A percentile compares a stretch with the other conserved stretches of the same genome.
Evolutionary conservation across 306 rosid species (phyloP).

Genomic region (Pyrus communis): DNA sequence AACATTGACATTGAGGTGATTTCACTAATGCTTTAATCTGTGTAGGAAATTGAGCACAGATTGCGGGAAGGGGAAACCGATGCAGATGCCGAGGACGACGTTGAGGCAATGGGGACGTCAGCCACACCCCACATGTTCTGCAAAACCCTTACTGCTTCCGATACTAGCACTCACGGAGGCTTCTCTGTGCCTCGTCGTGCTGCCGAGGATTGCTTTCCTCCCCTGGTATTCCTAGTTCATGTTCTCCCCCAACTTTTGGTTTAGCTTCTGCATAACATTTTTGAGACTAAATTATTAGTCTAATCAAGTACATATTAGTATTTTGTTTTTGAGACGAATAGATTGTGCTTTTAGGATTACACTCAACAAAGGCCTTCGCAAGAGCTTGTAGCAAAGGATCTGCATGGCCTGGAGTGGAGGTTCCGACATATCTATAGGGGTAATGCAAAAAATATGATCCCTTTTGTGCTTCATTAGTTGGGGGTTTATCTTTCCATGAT

Average conservation of each 20-base stretch:
- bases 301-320: background rate
- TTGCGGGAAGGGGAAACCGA: slow-evolving; percentile 41
- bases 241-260: background rate
- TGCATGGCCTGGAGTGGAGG: slow-evolving; percentile 87
- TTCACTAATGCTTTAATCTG: slow-evolving; percentile 18
- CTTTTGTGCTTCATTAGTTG: background rate
- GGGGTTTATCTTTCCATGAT: background rate
- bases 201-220: slow-evolving; percentile 99
- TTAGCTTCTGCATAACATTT: background rate
- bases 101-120: slow-evolving; percentile 57
- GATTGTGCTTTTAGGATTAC: slow-evolving; percentile 55
- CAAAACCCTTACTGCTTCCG: slow-evolving; percentile 97
- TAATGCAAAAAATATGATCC: slow-evolving; percentile 16
- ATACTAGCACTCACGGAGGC: slow-evolving; percentile 98
- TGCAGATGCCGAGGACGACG: slow-evolving; percentile 61
- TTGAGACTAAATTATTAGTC: background rate
- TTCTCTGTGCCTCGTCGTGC: slow-evolving; percentile 99
- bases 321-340: background rate
- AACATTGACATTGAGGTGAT: background rate
- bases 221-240: slow-evolving; percentile 52
- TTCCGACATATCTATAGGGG: slow-evolving; percentile 95
- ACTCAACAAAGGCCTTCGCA: slow-evolving; percentile 92
- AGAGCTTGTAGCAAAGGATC: slow-evolving; percentile 95
- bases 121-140: slow-evolving; percentile 98
- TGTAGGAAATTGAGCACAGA: slow-evolving; percentile 50